Conservation (phyloP, 148 eudicot species). For the Dysphania ambrosioides region DNA sequence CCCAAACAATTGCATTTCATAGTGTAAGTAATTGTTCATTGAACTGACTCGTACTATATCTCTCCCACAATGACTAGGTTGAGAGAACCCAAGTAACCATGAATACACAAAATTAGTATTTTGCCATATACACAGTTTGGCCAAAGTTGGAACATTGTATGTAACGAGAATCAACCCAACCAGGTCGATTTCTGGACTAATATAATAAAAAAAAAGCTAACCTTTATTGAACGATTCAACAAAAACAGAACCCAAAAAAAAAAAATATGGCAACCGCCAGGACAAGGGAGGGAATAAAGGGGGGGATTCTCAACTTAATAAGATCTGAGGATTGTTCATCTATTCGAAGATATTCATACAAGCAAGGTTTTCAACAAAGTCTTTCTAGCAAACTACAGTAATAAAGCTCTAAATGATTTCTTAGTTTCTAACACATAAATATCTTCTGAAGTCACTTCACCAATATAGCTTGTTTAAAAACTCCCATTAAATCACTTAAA, state of each 20-base stretch:
- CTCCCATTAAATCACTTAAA: background rate
- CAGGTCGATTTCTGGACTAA: background rate
- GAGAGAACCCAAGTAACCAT: background rate
- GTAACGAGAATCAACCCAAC: too few species aligned
- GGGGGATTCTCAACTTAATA: background rate
- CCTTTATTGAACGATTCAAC: background rate
- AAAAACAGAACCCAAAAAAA: too few species aligned
- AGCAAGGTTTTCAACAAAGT: too few species aligned
- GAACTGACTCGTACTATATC: background rate
- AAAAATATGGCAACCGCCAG: too few species aligned
- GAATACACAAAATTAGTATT: background rate
- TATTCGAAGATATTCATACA: too few species aligned
- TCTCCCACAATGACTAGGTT: background rate
- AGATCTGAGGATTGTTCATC: background rate
- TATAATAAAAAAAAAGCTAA: background rate
- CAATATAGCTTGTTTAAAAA: too few species aligned
- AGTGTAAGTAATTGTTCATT: background rate
- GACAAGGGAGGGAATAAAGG: too few species aligned
- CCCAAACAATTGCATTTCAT: background rate
- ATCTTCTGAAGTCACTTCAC: too few species aligned
- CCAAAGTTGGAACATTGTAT: background rate
- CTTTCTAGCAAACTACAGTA: background rate
- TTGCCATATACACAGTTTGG: background rate
- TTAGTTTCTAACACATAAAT: background rate
- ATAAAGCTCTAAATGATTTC: background rate